phyloP scores from a whole-genome alignment of 1,139 yeast genomes.

The Geotrichum reessii region DNA sequence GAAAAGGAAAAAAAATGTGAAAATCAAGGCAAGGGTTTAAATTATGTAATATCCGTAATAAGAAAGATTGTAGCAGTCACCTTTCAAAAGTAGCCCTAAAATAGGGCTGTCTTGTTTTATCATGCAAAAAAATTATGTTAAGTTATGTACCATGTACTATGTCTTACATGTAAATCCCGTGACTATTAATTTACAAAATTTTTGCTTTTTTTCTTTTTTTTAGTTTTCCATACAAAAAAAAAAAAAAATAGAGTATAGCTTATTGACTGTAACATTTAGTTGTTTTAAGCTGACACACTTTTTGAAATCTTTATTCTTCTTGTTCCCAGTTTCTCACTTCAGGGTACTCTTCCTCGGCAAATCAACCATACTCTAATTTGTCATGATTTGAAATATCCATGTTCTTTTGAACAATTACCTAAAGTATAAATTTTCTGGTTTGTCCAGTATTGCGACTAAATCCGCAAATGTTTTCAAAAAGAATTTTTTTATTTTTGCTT shows the following conservation, averaged over 20 bases:
- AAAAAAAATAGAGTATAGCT: no score
- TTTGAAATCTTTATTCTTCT: not conserved
- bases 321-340: not conserved
- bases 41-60: not conserved
- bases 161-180: no score
- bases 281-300: not conserved
- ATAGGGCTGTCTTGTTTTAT: not conserved
- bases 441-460: not conserved
- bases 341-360: not conserved
- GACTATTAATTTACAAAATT: no score
- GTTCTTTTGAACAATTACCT: not conserved
- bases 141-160: no score
- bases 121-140: no score
- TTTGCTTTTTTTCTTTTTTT: no score
- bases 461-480: not conserved
- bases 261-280: no score
- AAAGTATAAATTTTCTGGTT: not conserved
- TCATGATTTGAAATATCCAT: not conserved
- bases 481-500: not conserved
- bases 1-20: not conserved
- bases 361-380: not conserved
- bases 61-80: not conserved
- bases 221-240: no score
- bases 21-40: not conserved
- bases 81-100: not conserved